Conservation (phyloP, 371 early-diverging fungal species). For the Mortierella sp. region DNA sequence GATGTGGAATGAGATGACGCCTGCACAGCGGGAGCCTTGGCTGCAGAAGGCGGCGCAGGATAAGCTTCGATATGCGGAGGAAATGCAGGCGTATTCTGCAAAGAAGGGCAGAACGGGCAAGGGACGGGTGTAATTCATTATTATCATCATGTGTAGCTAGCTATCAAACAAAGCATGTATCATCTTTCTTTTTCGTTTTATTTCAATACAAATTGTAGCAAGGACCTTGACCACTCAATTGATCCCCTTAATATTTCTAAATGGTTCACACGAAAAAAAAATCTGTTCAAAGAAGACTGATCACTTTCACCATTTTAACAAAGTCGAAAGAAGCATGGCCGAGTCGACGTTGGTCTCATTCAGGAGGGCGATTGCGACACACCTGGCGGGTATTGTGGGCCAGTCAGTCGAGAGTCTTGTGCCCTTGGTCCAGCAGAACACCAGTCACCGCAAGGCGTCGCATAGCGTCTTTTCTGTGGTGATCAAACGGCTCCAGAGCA, state of each 20-base stretch:
- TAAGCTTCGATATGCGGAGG: constrained; percentile 80
- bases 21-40: constrained; percentile 70
- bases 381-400: constrained; percentile 23
- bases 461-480: constrained; percentile 41
- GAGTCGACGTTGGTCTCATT: constrained; percentile 23
- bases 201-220: background rate
- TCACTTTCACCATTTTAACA: background rate
- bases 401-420: constrained; percentile 10
- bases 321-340: background rate
- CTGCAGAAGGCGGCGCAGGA: constrained; percentile 72
- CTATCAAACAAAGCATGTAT: background rate
- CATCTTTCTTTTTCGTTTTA: background rate
- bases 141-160: background rate
- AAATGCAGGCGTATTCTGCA: constrained; percentile 69
- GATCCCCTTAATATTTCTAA: background rate
- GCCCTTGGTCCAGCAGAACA: constrained; percentile 39
- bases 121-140: constrained; percentile 14
- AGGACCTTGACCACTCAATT: background rate
- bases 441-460: constrained; percentile 23
- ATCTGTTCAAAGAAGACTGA: background rate
- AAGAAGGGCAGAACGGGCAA: constrained; percentile 42
- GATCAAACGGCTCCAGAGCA: constrained; percentile 22
- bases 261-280: background rate
- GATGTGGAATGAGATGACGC: constrained; percentile 72
- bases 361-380: constrained; percentile 29